These are phyloP conservation scores for Globisporangium barbulae DNA, from an alignment of 352 stramenopile species.

Conservation along the genomic window DNA sequence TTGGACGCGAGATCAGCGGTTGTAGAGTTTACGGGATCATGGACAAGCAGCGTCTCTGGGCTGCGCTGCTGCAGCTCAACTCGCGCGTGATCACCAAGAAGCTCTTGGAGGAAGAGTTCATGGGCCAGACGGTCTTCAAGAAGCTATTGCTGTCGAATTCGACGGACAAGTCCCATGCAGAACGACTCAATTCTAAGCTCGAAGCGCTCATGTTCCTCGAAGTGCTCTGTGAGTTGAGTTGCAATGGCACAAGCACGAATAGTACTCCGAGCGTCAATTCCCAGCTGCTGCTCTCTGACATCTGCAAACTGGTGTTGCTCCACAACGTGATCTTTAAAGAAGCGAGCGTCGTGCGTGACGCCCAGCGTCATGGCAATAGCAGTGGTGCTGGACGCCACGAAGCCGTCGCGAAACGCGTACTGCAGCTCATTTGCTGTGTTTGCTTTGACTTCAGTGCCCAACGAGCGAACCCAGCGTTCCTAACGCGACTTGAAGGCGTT, in stretches of 20 bases:
- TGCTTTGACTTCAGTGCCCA: conserved; percentile 28
- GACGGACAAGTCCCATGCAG: neutral
- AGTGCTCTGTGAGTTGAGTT: conserved; percentile 4
- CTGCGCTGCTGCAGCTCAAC: conserved; percentile 23
- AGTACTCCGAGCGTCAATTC: conserved; percentile 17
- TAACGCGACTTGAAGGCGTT: conserved; percentile 16
- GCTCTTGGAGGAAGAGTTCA: conserved; percentile 24
- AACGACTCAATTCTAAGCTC: conserved; percentile 14
- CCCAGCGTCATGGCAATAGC: neutral
- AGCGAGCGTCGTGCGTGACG: conserved; percentile 12
- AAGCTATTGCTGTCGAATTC: neutral
- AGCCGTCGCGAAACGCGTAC: conserved; percentile 28
- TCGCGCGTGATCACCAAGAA: conserved; percentile 15
- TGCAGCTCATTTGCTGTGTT: conserved; percentile 39
- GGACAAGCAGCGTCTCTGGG: conserved; percentile 29
- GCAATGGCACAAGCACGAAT: no score
- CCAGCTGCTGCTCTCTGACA: conserved; percentile 23
- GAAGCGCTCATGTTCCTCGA: conserved; percentile 25
- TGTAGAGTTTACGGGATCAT: neutral
- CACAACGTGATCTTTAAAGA: conserved; percentile 22
- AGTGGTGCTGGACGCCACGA: conserved; percentile 5
- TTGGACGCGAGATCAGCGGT: neutral
- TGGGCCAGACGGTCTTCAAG: conserved; percentile 16
- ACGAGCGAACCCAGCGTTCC: conserved; percentile 19
- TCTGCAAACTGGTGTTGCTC: conserved; percentile 24